Evolutionary conservation across 208 protist genomes (phyloP), one percentile per base, ranked within the genome.

Genomic region (Porcisia hertigi): DNA sequence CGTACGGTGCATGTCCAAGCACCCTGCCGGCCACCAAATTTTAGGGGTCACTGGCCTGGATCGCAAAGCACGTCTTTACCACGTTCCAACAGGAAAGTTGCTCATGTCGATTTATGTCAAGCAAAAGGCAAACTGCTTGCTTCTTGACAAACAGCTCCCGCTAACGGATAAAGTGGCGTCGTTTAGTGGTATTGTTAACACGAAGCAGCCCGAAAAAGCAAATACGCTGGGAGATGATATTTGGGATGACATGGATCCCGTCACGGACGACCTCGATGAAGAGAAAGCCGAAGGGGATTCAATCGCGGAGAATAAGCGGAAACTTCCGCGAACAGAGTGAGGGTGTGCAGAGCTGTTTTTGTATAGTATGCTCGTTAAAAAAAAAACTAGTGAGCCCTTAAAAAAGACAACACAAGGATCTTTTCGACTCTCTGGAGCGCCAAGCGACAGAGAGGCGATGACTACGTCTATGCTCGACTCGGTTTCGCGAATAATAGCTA

Each of bases 211-310:
- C 6, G 85, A 83, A 74, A 94, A 92, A 63, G 78, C 72, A 11
- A 74, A 76, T 25, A 82, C 81, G 3, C 70, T 96, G n/a, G 89
- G 92, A 36, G 88, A 93, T 75, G 84, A 92, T 64, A 64, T 96
- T 2, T 96, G 92, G 89, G 92, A 96, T 75, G 88, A 93, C 72
- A 96, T 96, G 92, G 92, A 96, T 78, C 92, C 92, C 39, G 87
- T 96, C 8, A 70, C 93, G 11, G 92, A 96, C 72, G 86, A 87
- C 1, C 82, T 93, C 3, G 89, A 84, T 20, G 87, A 92, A 16
- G 16, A 58, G 18, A 18, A 11, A 25, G 63, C 9, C 25, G 70
- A 49, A 64, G 39, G 1, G 55, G 47, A 69, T 1, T 30, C 57
- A 12, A 18, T 0, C 0, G 4, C 5, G 11, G 49, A 74, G n/a